Conservation (phyloP, 2,329 filamentous ascomycete genomes). For the Fusarium hostae region DNA sequence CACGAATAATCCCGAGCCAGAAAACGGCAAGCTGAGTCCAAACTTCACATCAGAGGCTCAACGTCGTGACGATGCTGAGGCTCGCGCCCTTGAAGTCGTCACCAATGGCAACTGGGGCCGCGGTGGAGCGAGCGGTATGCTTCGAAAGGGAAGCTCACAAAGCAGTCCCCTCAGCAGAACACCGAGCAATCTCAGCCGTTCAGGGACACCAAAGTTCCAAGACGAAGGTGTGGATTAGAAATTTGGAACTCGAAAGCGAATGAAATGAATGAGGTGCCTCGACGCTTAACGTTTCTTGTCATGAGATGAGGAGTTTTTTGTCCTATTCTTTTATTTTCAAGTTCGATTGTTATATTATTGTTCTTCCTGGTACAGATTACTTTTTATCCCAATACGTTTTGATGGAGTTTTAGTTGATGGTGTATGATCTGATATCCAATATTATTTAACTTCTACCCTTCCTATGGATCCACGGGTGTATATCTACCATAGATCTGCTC, state of each 20-base stretch:
- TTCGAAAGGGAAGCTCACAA: conserved; percentile 51
- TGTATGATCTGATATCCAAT: conserved; percentile 21
- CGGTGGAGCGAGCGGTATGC: conserved; percentile 56
- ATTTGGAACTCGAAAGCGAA: conserved; percentile 15
- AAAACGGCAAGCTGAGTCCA: conserved; percentile 52
- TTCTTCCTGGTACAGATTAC: conserved; percentile 21
- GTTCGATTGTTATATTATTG: conserved; percentile 5
- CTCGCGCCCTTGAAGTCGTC: conserved; percentile 58
- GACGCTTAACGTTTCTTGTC: conserved; percentile 29
- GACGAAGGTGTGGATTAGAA: conserved; percentile 51
- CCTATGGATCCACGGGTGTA: neutral
- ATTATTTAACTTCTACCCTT: neutral
- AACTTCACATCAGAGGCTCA: conserved; percentile 50
- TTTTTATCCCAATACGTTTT: neutral
- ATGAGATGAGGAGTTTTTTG: conserved; percentile 36
- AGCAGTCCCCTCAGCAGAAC: conserved; percentile 21
- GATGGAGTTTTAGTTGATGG: conserved; percentile 3
- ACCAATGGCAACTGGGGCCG: conserved; percentile 54
- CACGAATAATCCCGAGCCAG: conserved; percentile 46
- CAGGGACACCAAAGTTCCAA: conserved; percentile 37
- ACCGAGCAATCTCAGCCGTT: conserved; percentile 27
- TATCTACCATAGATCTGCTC: neutral
- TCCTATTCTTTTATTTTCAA: conserved; percentile 8
- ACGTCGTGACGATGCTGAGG: conserved; percentile 57
- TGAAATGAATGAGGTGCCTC: conserved; percentile 18